A percentile compares a stretch with the other conserved stretches of the same genome.
Evolutionary conservation across 345 rosid species (phyloP).

Genomic region (Theobroma cacao): DNA sequence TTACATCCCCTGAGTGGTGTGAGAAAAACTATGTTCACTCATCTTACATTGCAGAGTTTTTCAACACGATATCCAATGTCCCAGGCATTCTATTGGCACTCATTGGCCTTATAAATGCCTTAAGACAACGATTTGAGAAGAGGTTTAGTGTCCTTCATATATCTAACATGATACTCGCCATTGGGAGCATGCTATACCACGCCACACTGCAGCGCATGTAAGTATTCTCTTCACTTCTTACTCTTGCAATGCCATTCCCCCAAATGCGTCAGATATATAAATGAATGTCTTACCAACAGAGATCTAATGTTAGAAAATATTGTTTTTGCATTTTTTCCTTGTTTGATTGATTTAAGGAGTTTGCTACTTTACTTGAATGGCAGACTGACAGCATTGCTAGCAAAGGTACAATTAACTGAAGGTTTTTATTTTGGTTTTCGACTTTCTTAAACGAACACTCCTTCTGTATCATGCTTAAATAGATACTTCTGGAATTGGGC

Average conservation of each 20-base stretch:
- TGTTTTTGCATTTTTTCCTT: background rate
- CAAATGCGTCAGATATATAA: background rate
- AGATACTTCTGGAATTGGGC: background rate
- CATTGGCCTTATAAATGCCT: conserved; percentile 76
- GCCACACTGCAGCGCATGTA: conserved; percentile 77
- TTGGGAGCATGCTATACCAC: conserved; percentile 94
- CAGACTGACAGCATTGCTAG: background rate
- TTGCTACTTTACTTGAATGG: background rate
- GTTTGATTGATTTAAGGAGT: background rate
- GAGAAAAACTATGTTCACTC: conserved; percentile 76
- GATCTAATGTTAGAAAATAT: background rate
- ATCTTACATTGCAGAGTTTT: conserved; percentile 86
- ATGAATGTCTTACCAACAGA: background rate
- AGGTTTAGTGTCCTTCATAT: conserved; percentile 88
- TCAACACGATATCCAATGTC: conserved; percentile 73
- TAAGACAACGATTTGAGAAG: conserved; percentile 91
- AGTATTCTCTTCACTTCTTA: conserved; percentile 24
- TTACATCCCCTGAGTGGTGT: conserved; percentile 81
- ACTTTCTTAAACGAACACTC: background rate
- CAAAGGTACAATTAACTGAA: background rate
- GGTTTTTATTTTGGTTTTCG: background rate
- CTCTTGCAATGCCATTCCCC: background rate
- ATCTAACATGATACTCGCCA: conserved; percentile 83
- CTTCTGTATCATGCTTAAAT: background rate
- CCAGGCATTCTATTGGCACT: conserved; percentile 81